Evolutionary conservation across 768 basidiomycete genomes (phyloP).

Genomic region (Podaxis rugospora): DNA sequence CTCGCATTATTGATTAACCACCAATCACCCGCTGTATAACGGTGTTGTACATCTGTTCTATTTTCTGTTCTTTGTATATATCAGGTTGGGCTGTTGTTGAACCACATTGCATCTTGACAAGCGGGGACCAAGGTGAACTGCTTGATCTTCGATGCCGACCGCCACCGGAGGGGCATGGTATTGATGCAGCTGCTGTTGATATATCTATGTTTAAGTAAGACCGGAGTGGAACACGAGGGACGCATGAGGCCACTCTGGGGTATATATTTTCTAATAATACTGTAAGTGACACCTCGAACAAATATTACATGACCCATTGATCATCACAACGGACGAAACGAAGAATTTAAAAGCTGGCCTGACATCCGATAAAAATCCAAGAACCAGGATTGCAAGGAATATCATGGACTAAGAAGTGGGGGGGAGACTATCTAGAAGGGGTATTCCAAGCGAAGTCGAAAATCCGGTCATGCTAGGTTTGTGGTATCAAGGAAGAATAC

Average conservation of each 20-base stretch:
- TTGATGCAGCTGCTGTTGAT: not conserved
- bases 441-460: not conserved
- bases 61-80: not conserved
- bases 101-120: not conserved
- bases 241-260: not conserved
- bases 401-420: not conserved
- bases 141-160: too few species aligned
- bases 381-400: not conserved
- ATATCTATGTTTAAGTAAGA: not conserved
- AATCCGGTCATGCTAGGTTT: not conserved
- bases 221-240: not conserved
- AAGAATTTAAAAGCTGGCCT: not conserved
- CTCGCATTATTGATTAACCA: not conserved
- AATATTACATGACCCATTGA: not conserved
- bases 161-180: too few species aligned
- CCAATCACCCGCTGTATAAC: not conserved
- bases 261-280: not conserved
- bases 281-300: not conserved
- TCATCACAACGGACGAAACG: not conserved
- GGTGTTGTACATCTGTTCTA: not conserved
- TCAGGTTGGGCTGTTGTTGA: not conserved
- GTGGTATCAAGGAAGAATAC: not conserved
- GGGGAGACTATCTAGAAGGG: not conserved
- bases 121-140: not conserved
- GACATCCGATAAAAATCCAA: not conserved